These are phyloP conservation scores for Wickerhamomyces hampshirensis DNA, from an alignment of 805 yeast genomes.

Conservation along the genomic window DNA sequence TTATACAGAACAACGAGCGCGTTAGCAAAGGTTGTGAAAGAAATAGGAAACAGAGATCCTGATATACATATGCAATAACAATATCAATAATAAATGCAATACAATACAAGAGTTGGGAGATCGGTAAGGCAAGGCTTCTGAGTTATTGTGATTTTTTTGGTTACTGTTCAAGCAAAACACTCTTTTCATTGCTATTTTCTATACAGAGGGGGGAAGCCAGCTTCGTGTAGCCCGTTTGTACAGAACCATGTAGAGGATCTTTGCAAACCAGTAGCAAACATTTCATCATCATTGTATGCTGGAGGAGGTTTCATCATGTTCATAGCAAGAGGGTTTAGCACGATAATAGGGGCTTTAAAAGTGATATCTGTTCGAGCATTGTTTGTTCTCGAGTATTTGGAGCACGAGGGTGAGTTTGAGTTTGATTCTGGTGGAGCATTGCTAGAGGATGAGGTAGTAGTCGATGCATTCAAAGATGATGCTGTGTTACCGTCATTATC, in stretches of 20 bases:
- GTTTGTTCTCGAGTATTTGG: not conserved
- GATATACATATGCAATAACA: no score
- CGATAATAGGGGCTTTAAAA: constrained; percentile 13
- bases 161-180: no score
- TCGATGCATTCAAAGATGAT: not conserved
- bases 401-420: not conserved
- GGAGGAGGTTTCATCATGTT: constrained; percentile 9
- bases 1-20: no score
- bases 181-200: not conserved
- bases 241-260: constrained; percentile 18
- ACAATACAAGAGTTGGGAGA: no score
- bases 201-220: constrained; percentile 16
- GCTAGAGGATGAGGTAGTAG: no score
- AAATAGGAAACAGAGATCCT: no score
- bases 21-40: no score
- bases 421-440: not conserved
- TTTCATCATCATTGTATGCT: constrained; percentile 2
- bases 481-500: not conserved
- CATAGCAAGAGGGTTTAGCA: constrained; percentile 7
- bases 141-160: no score
- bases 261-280: no score
- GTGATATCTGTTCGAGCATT: constrained; percentile 5
- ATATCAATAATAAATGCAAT: no score
- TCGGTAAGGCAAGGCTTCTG: no score
- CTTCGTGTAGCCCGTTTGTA: constrained; percentile 16